Conservation (phyloP, 2,329 filamentous ascomycete species). For the Chalaropsis ovoidea region DNA sequence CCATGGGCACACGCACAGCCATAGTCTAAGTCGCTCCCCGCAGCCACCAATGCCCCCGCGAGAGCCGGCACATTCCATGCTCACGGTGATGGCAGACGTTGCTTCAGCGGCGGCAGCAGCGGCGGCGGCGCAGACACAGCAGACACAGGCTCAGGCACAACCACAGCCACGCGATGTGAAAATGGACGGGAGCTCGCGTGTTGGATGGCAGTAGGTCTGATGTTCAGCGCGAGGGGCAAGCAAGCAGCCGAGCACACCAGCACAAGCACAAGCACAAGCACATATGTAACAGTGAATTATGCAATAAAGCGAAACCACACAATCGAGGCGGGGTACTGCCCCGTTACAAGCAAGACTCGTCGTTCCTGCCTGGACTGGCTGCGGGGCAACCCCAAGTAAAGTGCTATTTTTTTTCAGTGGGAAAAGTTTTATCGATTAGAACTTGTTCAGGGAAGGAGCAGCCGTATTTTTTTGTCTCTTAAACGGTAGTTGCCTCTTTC, state of each 20-base stretch:
- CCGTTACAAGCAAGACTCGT: not conserved
- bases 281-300: conserved; percentile 2
- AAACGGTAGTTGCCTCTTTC: not conserved
- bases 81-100: conserved; percentile 22
- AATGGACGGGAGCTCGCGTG: not conserved
- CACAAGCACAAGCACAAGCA: not conserved
- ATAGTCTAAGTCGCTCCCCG: conserved; percentile 20
- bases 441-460: not conserved
- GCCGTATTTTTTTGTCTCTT: not conserved
- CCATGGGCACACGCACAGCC: not conserved
- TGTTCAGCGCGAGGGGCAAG: not conserved
- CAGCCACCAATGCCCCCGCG: conserved; percentile 15
- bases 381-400: conserved; percentile 3
- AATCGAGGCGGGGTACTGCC: conserved; percentile 4
- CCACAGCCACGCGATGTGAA: conserved; percentile 1
- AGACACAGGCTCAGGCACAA: not conserved
- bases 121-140: not conserved
- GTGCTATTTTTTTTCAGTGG: not conserved
- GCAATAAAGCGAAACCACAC: conserved; percentile 5
- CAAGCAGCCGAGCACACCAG: not conserved
- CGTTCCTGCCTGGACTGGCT: not conserved
- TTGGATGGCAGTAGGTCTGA: conserved; percentile 12
- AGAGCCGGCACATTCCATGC: conserved; percentile 18
- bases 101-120: conserved; percentile 16
- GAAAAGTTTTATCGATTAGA: conserved; percentile 17